Evolutionary conservation across 331 rosid genomes (phyloP), one percentile per base, ranked within the genome.

Genomic region (Malus hybrid): DNA sequence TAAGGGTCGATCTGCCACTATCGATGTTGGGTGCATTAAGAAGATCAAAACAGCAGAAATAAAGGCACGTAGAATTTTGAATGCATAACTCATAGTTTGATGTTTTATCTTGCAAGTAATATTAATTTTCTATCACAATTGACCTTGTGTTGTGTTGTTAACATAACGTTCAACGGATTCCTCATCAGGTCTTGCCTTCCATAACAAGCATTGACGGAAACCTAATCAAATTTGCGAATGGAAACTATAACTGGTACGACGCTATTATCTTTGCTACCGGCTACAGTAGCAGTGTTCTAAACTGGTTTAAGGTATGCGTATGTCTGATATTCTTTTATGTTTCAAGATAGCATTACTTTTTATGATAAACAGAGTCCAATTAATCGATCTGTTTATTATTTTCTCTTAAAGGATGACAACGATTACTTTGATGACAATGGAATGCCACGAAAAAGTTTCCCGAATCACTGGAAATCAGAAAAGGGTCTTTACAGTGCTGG

Each of bases 281-380:
- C 22, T 84, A 80, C 34, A 87, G 12, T 18, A 86, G 69, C 79
- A 85, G 75, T 1, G 92, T 89, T 28, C 65, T 71, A 6, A 84
- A 84, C 0, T 91, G 94, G 97, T 90, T 91, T 2, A 75, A 87
- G 96, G 93, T 88, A 76, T 12, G n/a, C 27, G 6, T 67, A 1
- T 48, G 19, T 27, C 13, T 14, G 7, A 19, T 54, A 16, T 54
- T 54, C 13, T 6, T 18, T 54, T 39, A 39, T 39, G 46, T 39
- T 39, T 39, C 46, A 39, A 9, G 46, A 39, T 54, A 18, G 60
- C 22, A 6, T 4, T 39, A 39, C 46, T 9, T 39, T 39, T 39
- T 39, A 39, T 39, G 12, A 39, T 39, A 39, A 39, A 39, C 46
- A 39, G 46, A 39, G 46, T 39, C 46, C 46, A 39, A 52, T 5